Percentiles rank a stretch among this genome's conserved stretches.
phyloP scores from a whole-genome alignment of 129 eudicot genomes.

The Helichrysum umbraculigerum region DNA sequence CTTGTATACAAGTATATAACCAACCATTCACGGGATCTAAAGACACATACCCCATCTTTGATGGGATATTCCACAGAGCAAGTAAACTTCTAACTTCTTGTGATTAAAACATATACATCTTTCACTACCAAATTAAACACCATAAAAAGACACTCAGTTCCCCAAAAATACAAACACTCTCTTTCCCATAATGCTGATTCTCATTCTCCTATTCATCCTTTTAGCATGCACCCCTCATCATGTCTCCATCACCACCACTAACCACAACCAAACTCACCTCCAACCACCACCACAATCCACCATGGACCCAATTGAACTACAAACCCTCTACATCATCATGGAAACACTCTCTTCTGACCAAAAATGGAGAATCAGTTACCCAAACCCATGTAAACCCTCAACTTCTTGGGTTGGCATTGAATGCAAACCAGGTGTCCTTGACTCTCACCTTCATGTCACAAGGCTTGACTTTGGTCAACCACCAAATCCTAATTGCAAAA shows the following conservation, averaged over 20 bases:
- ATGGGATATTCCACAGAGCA: slow-evolving; percentile 21
- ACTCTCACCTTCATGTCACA: slow-evolving; percentile 61
- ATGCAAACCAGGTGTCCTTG: slow-evolving; percentile 53
- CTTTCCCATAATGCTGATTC: slow-evolving; percentile 30
- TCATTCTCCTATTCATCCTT: slow-evolving; percentile 25
- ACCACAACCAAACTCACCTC: slow-evolving; percentile 24
- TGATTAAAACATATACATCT: neutral
- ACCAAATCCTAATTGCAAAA: slow-evolving; percentile 75
- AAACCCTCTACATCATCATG: slow-evolving; percentile 70
- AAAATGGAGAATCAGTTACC: slow-evolving; percentile 58
- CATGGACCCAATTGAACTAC: slow-evolving; percentile 70
- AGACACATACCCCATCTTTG: slow-evolving; percentile 3
- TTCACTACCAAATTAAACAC: slow-evolving; percentile 23
- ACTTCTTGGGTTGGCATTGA: slow-evolving; percentile 73
- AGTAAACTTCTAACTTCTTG: slow-evolving; percentile 21
- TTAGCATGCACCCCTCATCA: slow-evolving; percentile 27
- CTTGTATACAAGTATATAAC: slow-evolving; percentile 19
- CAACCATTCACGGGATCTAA: slow-evolving; percentile 22
- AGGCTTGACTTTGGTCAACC: slow-evolving; percentile 72
- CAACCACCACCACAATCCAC: slow-evolving; percentile 34
- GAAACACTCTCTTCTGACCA: slow-evolving; percentile 64
- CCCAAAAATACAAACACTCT: neutral
- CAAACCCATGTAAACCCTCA: slow-evolving; percentile 73
- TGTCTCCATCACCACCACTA: slow-evolving; percentile 36
- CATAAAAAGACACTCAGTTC: slow-evolving; percentile 18